Percentiles rank a stretch among this genome's conserved stretches.
Conservation (phyloP, 2,329 filamentous ascomycete genomes). For the Penicillium sumatraense region DNA sequence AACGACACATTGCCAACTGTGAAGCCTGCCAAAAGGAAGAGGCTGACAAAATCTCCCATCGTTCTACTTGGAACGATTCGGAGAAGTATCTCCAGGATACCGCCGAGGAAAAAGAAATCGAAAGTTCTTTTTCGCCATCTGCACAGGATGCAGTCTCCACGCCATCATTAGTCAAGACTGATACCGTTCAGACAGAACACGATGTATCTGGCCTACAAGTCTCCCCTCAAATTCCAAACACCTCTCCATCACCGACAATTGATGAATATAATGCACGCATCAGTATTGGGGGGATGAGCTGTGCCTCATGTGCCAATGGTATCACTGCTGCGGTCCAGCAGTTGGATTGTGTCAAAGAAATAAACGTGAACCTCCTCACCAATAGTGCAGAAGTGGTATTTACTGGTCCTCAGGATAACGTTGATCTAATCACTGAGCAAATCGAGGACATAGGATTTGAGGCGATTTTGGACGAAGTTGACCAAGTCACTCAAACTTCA, state of each 20-base stretch:
- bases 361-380: slow-evolving; percentile 67
- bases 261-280: slow-evolving; percentile 37
- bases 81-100: slow-evolving; percentile 15
- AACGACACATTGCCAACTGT: slow-evolving; percentile 55
- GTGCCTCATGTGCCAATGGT: slow-evolving; percentile 68
- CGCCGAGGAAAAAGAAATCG: slow-evolving; percentile 2
- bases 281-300: slow-evolving; percentile 74
- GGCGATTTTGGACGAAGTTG: slow-evolving; percentile 45
- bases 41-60: slow-evolving; percentile 24
- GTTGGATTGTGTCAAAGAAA: slow-evolving; percentile 61
- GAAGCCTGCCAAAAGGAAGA: slow-evolving; percentile 53
- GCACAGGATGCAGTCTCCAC: neutral
- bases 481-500: slow-evolving; percentile 11
- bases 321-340: slow-evolving; percentile 65
- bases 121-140: neutral
- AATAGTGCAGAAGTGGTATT: slow-evolving; percentile 70
- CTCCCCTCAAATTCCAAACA: slow-evolving; percentile 6
- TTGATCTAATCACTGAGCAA: slow-evolving; percentile 51
- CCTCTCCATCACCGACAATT: slow-evolving; percentile 1
- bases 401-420: slow-evolving; percentile 50
- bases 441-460: slow-evolving; percentile 58
- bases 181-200: neutral
- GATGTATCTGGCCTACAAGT: neutral
- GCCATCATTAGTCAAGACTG: neutral
- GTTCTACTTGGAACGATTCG: slow-evolving; percentile 17